Evolutionary conservation across 202 grass and related monocot species (phyloP).

Genomic region (Brachypodium distachyon): DNA sequence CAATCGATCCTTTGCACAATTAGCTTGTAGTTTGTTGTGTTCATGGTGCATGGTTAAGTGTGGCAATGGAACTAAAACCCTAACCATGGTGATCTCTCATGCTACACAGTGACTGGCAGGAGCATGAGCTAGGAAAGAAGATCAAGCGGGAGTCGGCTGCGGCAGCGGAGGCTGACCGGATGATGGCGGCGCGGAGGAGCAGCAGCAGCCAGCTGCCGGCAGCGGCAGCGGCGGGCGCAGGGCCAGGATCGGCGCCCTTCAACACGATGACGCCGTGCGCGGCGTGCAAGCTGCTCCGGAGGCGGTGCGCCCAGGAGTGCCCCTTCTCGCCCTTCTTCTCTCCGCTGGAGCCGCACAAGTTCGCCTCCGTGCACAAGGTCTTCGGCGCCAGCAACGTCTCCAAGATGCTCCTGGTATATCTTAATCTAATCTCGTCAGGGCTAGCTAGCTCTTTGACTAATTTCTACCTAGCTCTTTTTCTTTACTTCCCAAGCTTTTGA

Average conservation of each 20-base stretch:
- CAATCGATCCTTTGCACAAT: not conserved
- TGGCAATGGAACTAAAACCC: not conserved
- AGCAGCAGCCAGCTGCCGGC: conserved; percentile 29
- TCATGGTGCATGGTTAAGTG: not conserved
- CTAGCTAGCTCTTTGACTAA: not conserved
- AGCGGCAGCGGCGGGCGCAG: conserved; percentile 17
- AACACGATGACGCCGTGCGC: conserved; percentile 83
- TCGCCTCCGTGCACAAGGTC: conserved; percentile 78
- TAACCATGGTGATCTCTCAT: not conserved
- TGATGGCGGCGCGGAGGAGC: conserved; percentile 47
- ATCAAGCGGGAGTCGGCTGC: conserved; percentile 52
- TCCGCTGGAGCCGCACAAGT: conserved; percentile 90
- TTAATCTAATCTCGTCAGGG: not conserved
- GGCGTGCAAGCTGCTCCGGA: conserved; percentile 77
- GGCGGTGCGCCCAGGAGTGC: conserved; percentile 91
- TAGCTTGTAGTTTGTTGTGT: not conserved
- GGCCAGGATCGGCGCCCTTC: conserved; percentile 27
- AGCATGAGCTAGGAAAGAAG: conserved; percentile 71
- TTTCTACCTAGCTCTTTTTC: not conserved
- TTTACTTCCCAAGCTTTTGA: not conserved
- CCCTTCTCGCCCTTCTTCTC: conserved; percentile 96
- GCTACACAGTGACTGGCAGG: conserved; percentile 49
- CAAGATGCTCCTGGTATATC: conserved; percentile 83
- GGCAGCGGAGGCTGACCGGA: not conserved
- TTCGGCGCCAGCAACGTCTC: conserved; percentile 98